Evolutionary conservation across 2,329 filamentous ascomycete genomes (phyloP).

Genomic region (Arthrinium phaeospermum): DNA sequence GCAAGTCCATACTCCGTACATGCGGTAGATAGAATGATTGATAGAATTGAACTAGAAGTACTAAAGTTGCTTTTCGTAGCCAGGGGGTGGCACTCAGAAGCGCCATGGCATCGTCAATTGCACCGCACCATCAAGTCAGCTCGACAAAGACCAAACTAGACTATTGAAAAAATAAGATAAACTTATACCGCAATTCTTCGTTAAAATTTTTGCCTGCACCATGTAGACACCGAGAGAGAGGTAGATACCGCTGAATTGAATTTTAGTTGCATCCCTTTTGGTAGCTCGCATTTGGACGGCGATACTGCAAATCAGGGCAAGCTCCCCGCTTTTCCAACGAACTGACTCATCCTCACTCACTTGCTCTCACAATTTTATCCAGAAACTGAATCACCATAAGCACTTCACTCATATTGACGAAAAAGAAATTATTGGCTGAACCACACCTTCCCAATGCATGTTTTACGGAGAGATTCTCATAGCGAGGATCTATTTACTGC

Average conservation of each 20-base stretch:
- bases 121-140: not conserved
- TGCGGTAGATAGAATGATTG: not conserved
- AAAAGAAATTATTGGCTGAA: not conserved
- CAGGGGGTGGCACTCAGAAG: not conserved
- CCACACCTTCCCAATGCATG: constrained; percentile 25
- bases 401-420: not conserved
- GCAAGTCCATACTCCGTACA: not conserved
- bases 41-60: not conserved
- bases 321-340: not conserved
- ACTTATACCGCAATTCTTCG: not conserved
- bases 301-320: not conserved
- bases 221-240: not conserved
- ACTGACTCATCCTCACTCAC: not conserved
- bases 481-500: constrained; percentile 26
- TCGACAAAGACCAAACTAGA: not conserved
- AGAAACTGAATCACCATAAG: not conserved
- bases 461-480: constrained; percentile 24
- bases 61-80: not conserved
- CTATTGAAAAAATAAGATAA: not conserved
- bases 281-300: not conserved
- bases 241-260: not conserved
- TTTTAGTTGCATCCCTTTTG: not conserved
- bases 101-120: not conserved
- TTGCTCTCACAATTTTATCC: not conserved
- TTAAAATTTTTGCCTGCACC: not conserved